These are phyloP conservation scores for Aspergillus sclerotioniger DNA, from an alignment of 495 filamentous ascomycete genomes.

Conservation along the genomic window DNA sequence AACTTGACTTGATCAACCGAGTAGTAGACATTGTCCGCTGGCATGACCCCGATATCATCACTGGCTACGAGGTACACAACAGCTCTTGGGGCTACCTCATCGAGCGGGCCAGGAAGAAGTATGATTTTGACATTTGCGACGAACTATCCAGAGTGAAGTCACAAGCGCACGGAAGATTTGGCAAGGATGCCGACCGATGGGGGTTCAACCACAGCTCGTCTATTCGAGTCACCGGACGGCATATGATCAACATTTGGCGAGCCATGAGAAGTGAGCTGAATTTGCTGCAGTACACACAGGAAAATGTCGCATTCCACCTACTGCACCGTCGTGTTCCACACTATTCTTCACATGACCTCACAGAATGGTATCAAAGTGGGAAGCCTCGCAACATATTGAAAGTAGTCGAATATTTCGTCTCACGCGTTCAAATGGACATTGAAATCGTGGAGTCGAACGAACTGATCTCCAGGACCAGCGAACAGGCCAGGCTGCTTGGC, in stretches of 20 bases:
- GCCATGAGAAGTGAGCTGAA: conserved; percentile 91
- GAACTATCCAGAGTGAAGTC: conserved; percentile 87
- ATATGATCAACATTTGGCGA: conserved; percentile 97
- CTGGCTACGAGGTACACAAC: conserved; percentile 93
- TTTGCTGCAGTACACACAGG: conserved; percentile 90
- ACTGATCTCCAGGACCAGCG: conserved; percentile 82
- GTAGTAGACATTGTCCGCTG: conserved; percentile 83
- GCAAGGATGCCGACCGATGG: conserved; percentile 85
- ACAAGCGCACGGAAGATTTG: conserved; percentile 75
- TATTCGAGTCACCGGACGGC: conserved; percentile 83
- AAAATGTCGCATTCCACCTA: conserved; percentile 93
- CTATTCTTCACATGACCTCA: conserved; percentile 74
- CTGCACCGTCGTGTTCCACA: conserved; percentile 90
- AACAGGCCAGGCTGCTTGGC: conserved; percentile 89
- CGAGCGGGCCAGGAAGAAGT: conserved; percentile 80
- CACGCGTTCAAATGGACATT: conserved; percentile 76
- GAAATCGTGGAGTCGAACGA: conserved; percentile 92
- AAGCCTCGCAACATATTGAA: conserved; percentile 68
- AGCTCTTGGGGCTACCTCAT: conserved; percentile 94
- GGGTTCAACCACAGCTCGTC: conserved; percentile 88
- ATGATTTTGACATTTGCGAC: conserved; percentile 85
- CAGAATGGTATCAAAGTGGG: conserved; percentile 71
- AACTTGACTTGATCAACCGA: conserved; percentile 78
- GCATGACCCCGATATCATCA: conserved; percentile 89
- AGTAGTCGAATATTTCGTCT: conserved; percentile 73